These are phyloP conservation scores for Vitis vinifera DNA, from an alignment of 164 flowering plant species.

Conservation along the genomic window ASM3070453v1 NC_081818.1:26842501-26843000, in stretches of 20 bases:
- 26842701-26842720: too few relatives aligned
- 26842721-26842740: constrained; percentile 23
- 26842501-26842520: too few relatives aligned
- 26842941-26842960: constrained; percentile 17
- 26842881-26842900: constrained; percentile 16
- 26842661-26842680: too few relatives aligned
- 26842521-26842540: too few relatives aligned
- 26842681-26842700: too few relatives aligned
- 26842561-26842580: too few relatives aligned
- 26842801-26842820: constrained; percentile 13
- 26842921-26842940: constrained; percentile 1
- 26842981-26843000: constrained; percentile 29
- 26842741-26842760: constrained; percentile 21
- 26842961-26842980: constrained; percentile 16
- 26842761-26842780: constrained; percentile 25
- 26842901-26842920: constrained; percentile 19
- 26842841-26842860: constrained; percentile 1
- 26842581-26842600: too few relatives aligned
- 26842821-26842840: constrained; percentile 20
- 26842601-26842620: too few relatives aligned
- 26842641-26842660: too few relatives aligned
- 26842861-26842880: constrained; percentile 8
- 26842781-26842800: constrained; percentile 14
- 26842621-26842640: too few relatives aligned
- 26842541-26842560: too few relatives aligned